Evolutionary conservation across 2,329 filamentous ascomycete species (phyloP).

Genomic region (Diaporthe helianthi): DNA sequence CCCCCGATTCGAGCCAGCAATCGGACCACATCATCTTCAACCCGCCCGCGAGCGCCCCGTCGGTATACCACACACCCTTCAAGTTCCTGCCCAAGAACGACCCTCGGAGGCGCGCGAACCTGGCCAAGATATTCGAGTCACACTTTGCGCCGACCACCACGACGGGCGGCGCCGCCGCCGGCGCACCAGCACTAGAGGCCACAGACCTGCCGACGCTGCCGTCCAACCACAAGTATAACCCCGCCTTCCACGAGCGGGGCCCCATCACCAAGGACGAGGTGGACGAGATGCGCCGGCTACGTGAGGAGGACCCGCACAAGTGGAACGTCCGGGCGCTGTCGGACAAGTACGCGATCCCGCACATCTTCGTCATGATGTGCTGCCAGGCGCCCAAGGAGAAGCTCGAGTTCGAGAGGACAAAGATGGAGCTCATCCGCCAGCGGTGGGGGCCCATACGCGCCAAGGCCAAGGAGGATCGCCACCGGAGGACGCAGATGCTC

Average conservation of each 20-base stretch:
- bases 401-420: slow-evolving; percentile 51
- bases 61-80: slow-evolving; percentile 71
- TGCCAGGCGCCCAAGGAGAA: slow-evolving; percentile 58
- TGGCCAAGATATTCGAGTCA: slow-evolving; percentile 51
- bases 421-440: slow-evolving; percentile 56
- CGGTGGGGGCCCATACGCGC: slow-evolving; percentile 64
- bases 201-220: slow-evolving; percentile 34
- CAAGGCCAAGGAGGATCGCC: slow-evolving; percentile 62
- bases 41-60: slow-evolving; percentile 53
- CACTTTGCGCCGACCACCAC: slow-evolving; percentile 22
- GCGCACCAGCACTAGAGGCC: background rate
- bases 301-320: slow-evolving; percentile 57
- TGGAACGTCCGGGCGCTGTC: slow-evolving; percentile 64
- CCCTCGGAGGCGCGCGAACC: slow-evolving; percentile 58
- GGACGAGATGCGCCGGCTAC: slow-evolving; percentile 64
- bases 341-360: slow-evolving; percentile 61
- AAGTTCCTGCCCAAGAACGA: slow-evolving; percentile 68
- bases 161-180: background rate
- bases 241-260: slow-evolving; percentile 44
- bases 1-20: slow-evolving; percentile 42
- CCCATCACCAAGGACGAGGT: slow-evolving; percentile 64
- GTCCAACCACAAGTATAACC: slow-evolving; percentile 4
- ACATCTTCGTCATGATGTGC: slow-evolving; percentile 65
- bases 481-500: slow-evolving; percentile 60
- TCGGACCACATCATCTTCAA: slow-evolving; percentile 56